Evolutionary conservation across 345 rosid genomes (phyloP), one percentile per base, ranked within the genome.

Genomic region (Syzygium oleosum): DNA sequence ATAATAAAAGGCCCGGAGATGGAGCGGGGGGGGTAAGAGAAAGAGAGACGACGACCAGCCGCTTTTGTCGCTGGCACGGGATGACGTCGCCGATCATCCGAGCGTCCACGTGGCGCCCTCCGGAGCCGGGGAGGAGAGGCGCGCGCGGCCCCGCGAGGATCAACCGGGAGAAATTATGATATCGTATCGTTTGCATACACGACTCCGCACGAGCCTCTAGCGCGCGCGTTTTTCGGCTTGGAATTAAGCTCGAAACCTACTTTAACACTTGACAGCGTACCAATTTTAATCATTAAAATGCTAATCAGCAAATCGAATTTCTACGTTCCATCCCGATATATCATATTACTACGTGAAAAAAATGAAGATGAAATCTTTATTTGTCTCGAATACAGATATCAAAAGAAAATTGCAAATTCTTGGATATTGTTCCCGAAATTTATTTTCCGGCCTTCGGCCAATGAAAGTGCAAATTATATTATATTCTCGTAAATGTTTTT

Each of bases 1-100:
- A 85, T 87, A 80, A 87, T 68, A 84, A 84, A 73, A 88, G 46
- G 78, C 55, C 43, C 77, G 25, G 43, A 41, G 51, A 77, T 27
- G n/a, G 27, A 46, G 65, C 12, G 19, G 38, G 38, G 5, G 68
- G 88, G 53, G n/a, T n/a, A 90, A 87, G 83, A 65, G 90, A 73
- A 86, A 27, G 51, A 87, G 88, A 87, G 88, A 88, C 83, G 88
- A 88, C 83, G 91, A 89, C 90, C 90, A 88, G 94, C 95, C 95
- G 93, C 87, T 89, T 90, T 93, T 87, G 86, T 59, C 87, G 91
- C 83, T 85, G 83, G 85, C 51, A 54, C 6, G 41, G 41, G 80
- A 49, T 92, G 91, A 91, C 90, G 88, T 91, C 92, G 84, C 43
- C 27, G 41, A 86, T 85, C n/a, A 31, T 85, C 55, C 51, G 38